These are phyloP conservation scores for Phytophthora parvispora DNA, from an alignment of 352 stramenopile genomes.

Conservation along the genomic window DNA sequence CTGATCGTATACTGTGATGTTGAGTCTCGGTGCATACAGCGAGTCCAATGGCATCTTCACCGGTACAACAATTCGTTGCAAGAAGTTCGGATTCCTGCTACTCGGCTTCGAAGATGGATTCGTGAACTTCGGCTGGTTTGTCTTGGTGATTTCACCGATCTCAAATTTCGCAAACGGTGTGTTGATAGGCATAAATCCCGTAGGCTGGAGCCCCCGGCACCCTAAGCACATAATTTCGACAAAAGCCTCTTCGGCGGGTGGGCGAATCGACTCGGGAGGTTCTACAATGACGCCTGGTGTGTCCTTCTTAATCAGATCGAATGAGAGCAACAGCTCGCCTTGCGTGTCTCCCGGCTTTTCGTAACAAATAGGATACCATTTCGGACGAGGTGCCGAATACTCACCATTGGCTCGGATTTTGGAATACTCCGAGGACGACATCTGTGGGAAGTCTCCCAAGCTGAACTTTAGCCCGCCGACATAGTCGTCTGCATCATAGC, in stretches of 20 bases:
- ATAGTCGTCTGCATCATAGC: conserved; percentile 80
- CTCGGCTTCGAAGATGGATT: conserved; percentile 84
- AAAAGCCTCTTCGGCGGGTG: conserved; percentile 68
- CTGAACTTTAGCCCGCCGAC: conserved; percentile 71
- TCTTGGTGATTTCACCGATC: conserved; percentile 70
- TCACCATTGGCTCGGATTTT: conserved; percentile 54
- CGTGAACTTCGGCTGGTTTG: conserved; percentile 73
- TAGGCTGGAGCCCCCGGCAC: conserved; percentile 80
- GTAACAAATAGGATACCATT: conserved; percentile 82
- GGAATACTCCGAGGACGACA: conserved; percentile 68
- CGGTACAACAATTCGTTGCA: conserved; percentile 87
- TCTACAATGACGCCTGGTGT: conserved; percentile 65
- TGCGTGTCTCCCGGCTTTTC: conserved; percentile 69
- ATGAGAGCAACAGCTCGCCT: conserved; percentile 83
- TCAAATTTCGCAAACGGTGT: conserved; percentile 91
- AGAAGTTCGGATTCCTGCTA: conserved; percentile 90
- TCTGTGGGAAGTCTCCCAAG: conserved; percentile 64
- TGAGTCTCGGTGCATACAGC: conserved; percentile 86
- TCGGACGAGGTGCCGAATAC: conserved; percentile 66
- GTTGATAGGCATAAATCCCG: conserved; percentile 88
- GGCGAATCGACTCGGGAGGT: conserved; percentile 69
- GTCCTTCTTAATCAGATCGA: conserved; percentile 81
- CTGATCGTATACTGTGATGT: conserved; percentile 88
- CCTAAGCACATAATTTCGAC: conserved; percentile 88
- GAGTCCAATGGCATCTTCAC: conserved; percentile 88